Evolutionary conservation across 805 yeast species (phyloP), one percentile per base, ranked within the genome.

Genomic region (Spathaspora arborariae): DNA sequence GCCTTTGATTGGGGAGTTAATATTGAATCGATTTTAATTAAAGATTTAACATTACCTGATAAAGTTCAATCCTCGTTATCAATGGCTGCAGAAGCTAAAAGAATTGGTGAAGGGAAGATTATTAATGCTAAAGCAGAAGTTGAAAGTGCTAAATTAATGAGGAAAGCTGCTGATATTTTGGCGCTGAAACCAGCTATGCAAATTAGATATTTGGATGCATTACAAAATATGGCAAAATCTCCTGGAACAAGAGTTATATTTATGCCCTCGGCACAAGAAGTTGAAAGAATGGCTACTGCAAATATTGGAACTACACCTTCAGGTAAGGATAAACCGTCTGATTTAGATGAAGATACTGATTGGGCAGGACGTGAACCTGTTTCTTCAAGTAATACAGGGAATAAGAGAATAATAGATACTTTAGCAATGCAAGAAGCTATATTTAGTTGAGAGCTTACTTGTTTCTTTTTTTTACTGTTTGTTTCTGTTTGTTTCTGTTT

Each of bases 171-270:
- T 45, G 88, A 84, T 63, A 82, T 84, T 48, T 75, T 84, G 57
- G 84, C 85, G 40, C 80, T 86, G 35, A 82, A 82, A 54, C 80
- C 88, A 11, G 90, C 89, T 22, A 82, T 84, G 86, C 89, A 84
- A 68, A 84, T 84, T 61, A 70, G 90, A 63, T 84, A 84, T 59
- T 73, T 84, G 64, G 90, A 84, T 56, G 89, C 89, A n/a, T 80
- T 84, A 81, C 88, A 82, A 65, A 72, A 70, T 50, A 84, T 84
- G 88, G 85, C 88, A 30, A 78, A 68, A 51, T 58, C 74, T 44
- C 68, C 88, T 1, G 76, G 78, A 48, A 67, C 86, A n/a, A 80
- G 82, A 64, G 89, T 84, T 45, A 83, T 84, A 24, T 84, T 84
- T 63, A 84, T 84, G 88, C 89, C 90, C 5, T 68, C 74, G 15